A percentile compares a stretch with the other conserved stretches of the same genome.
Conservation (phyloP, 768 basidiomycete genomes). For the Agaricus blazei region DNA sequence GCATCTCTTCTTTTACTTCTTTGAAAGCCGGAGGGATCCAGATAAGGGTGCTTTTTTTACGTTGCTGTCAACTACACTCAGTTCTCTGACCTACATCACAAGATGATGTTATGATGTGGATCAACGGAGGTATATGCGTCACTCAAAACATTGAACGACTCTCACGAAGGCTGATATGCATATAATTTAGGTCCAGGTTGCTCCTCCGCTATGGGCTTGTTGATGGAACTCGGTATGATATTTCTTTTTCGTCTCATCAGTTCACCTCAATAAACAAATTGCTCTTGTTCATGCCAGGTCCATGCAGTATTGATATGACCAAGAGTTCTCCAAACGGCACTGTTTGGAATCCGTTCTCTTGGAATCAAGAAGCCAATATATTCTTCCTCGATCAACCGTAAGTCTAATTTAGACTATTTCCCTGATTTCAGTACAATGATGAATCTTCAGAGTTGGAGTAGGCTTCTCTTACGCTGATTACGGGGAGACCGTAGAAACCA, state of each 20-base stretch:
- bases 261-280: not conserved
- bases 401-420: conserved; percentile 14
- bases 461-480: conserved; percentile 51
- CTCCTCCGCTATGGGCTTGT: conserved; percentile 44
- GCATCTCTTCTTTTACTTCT: conserved; percentile 77
- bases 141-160: not conserved
- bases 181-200: conserved; percentile 33
- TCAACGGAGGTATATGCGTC: conserved; percentile 35
- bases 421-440: conserved; percentile 24
- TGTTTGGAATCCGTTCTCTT: conserved; percentile 53
- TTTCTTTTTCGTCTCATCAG: conserved; percentile 16
- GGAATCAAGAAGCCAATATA: conserved; percentile 65
- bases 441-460: not conserved
- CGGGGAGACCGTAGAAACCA: conserved; percentile 64
- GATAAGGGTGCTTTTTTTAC: conserved; percentile 26
- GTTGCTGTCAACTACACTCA: not conserved
- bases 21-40: conserved; percentile 62
- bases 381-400: conserved; percentile 59
- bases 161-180: not conserved
- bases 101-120: conserved; percentile 60
- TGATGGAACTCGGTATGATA: conserved; percentile 61
- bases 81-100: not conserved
- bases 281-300: conserved; percentile 25
- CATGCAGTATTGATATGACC: conserved; percentile 50
- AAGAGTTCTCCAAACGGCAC: conserved; percentile 46